Percentiles rank a stretch among this genome's conserved stretches.
These are phyloP conservation scores for Cryptomeria japonica DNA, from an alignment of 75 land plant genomes.

Conservation along the genomic window DNA sequence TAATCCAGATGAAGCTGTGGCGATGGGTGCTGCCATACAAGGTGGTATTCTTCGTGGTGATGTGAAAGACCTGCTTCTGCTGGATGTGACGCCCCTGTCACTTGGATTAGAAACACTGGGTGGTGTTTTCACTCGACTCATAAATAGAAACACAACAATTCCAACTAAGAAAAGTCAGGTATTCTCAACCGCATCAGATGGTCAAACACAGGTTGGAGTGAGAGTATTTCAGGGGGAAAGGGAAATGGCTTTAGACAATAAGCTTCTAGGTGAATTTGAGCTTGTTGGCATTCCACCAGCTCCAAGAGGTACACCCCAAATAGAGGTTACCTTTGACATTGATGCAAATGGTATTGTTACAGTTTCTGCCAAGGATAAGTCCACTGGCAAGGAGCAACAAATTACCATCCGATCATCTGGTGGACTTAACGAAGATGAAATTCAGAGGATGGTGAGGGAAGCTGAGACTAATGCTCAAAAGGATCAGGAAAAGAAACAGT, in stretches of 20 bases:
- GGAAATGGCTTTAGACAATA: slow-evolving; percentile 70
- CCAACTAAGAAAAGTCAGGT: slow-evolving; percentile 77
- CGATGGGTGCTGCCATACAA: slow-evolving; percentile 70
- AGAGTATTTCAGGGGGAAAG: slow-evolving; percentile 67
- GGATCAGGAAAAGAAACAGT: slow-evolving; percentile 57
- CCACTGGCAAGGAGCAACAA: slow-evolving; percentile 62
- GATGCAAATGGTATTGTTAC: slow-evolving; percentile 75
- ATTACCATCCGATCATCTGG: slow-evolving; percentile 75
- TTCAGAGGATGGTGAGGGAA: slow-evolving; percentile 68
- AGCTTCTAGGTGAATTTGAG: slow-evolving; percentile 67
- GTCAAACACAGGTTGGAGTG: slow-evolving; percentile 69
- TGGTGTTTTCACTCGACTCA: slow-evolving; percentile 62
- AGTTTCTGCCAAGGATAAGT: slow-evolving; percentile 62
- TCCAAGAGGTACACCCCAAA: slow-evolving; percentile 63
- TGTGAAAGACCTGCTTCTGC: slow-evolving; percentile 56
- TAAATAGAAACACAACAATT: slow-evolving; percentile 66
- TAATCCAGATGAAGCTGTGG: slow-evolving; percentile 64
- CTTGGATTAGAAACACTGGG: slow-evolving; percentile 65
- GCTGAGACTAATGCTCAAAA: slow-evolving; percentile 64
- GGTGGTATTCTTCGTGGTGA: slow-evolving; percentile 67
- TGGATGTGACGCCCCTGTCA: slow-evolving; percentile 68
- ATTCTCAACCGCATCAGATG: slow-evolving; percentile 70
- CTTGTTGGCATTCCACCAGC: slow-evolving; percentile 75
- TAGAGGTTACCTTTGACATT: slow-evolving; percentile 75
- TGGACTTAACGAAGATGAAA: slow-evolving; percentile 61